Evolutionary conservation across 805 yeast species (phyloP), one percentile per base, ranked within the genome.

Genomic region (Kurtzmaniella fragi): DNA sequence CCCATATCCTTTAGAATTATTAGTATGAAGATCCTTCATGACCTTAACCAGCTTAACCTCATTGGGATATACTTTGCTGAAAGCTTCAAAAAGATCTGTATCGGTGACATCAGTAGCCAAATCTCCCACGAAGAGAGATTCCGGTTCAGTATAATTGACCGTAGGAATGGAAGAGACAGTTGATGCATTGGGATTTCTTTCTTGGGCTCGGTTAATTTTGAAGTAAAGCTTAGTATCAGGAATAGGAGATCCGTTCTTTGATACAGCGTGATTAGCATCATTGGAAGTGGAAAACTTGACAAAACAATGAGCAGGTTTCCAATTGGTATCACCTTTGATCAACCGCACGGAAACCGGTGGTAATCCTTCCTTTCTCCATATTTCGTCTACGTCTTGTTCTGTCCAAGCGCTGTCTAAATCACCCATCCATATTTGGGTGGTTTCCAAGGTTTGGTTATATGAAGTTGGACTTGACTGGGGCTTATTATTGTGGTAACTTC

Each of bases 401-500:
- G 84, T 86, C 89, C 95, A 85, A 56, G 75, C 68, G 8, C 85
- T 85, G 49, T 88, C 96, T 33, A 89, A 63, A 51, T 87, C 96
- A 16, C 96, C 97, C 95, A 89, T 90, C 84, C 90, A 84, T 36
- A 84, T 54, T 47, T 76, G 80, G 30, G 61, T 29, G 3, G 34
- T 20, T 20, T 20, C 25, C 5, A 20, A 17, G 13, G 28, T 33
- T n/a, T 35, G 31, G 11, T 17, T 13, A 6, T 30, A 16, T 17
- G 23, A 17, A 28, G 32, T 14, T 16, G 15, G 13, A 11, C 34
- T 16, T 10, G 38, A 15, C 6, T 29, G 32, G 4, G 28, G 7
- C 26, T 20, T 34, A 17, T 26, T 26, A n/a, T 12, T 13, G 23
- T n/a, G 28, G 11, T 13, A n/a, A 16, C 17, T 17, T 27, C 23